Evolutionary conservation across 331 rosid species (phyloP).

Genomic region (Arachis monticola): DNA sequence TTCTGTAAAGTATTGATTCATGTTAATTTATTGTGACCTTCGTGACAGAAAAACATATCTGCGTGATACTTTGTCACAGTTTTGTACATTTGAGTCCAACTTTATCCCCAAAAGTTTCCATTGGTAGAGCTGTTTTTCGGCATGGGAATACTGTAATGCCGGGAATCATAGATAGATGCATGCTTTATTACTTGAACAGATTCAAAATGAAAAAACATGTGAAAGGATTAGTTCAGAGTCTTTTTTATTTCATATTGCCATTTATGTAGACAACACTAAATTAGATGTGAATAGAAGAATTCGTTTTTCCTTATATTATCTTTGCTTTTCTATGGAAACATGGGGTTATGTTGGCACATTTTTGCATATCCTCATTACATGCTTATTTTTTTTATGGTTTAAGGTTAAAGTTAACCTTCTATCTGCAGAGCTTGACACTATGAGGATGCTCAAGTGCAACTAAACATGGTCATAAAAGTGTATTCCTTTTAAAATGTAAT

Average conservation of each 20-base stretch:
- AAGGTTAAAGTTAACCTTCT: neutral
- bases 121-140: constrained; percentile 25
- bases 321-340: neutral
- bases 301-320: neutral
- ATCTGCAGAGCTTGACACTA: constrained; percentile 39
- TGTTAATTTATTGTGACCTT: constrained; percentile 14
- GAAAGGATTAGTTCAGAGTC: no score
- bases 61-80: constrained; percentile 7
- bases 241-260: no score
- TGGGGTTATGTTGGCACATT: neutral
- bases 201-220: neutral
- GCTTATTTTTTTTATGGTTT: neutral
- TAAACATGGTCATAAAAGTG: neutral
- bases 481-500: neutral
- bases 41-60: constrained; percentile 3
- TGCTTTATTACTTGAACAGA: constrained; percentile 20
- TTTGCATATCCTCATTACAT: neutral
- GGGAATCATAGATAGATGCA: neutral
- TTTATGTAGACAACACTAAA: neutral
- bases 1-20: constrained; percentile 49
- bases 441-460: neutral
- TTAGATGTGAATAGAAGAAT: constrained; percentile 31
- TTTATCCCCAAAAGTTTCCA: constrained; percentile 15
- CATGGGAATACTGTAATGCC: constrained; percentile 30
- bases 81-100: constrained; percentile 10